Evolutionary conservation across 352 stramenopile genomes (phyloP), one percentile per base, ranked within the genome.

Genomic region (Achlya hypogyna): DNA sequence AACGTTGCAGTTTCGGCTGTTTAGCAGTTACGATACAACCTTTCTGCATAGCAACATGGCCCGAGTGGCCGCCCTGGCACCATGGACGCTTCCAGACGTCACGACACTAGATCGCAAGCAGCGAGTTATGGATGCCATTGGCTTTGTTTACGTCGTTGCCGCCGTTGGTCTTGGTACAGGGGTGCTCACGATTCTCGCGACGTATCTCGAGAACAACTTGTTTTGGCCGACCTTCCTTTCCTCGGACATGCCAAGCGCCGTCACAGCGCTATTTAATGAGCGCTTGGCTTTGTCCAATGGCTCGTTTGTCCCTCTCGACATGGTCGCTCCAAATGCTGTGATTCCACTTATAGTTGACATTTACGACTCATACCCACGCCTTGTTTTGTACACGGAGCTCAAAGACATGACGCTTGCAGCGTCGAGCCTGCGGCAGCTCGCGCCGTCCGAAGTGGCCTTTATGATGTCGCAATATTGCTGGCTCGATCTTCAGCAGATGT

Each of bases 141-240:
- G 38, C 6, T 45, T 45, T 45, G 12, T 45, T 1, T 45, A 45
- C 38, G 12, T 45, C 6, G 12, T 45, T 18, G 14, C 12, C 6
- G 38, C 38, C 38, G 38, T 45, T 18, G 38, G 38, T 3, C 38
- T 45, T 18, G 38, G 12, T 3, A 45, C 6, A 1, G 38, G 38
- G 12, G 38, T 45, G 38, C 38, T 45, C 38, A 45, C 38, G 12
- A 45, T 58, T 20, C 28, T 42, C 34, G 47, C 18, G 4, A 4
- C 29, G 14, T 67, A 67, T 34, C 20, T 58, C 12, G 42, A 54
- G 43, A 67, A 67, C 60, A 53, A 67, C 22, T 23, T 67, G 3
- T 60, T 67, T 58, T 67, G 42, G 60, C 60, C 60, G 14, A 12
- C 20, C 10, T 67, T 59, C 27, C 29, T 54, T 5, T n/a, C 23